Conservation (phyloP, 2,329 filamentous ascomycete genomes). For the Thielaviopsis euricoi region DNA sequence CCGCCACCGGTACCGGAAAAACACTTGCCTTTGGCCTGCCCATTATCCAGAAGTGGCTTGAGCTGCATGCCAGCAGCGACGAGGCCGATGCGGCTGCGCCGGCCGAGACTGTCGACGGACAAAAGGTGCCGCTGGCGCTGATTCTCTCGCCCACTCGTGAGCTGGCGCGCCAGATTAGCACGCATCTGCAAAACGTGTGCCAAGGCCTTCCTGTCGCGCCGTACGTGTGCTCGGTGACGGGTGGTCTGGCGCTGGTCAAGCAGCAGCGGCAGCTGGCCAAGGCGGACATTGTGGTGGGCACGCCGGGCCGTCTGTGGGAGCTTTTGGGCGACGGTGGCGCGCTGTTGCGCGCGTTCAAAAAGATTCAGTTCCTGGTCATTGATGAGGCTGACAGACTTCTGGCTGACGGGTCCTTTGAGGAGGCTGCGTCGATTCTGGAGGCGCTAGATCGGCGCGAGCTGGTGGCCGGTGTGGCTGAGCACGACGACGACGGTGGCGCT, state of each 20-base stretch:
- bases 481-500: constrained; percentile 32
- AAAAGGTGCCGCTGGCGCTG: constrained; percentile 49
- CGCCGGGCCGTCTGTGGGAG: constrained; percentile 88
- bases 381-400: constrained; percentile 89
- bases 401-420: constrained; percentile 88
- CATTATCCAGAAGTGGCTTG: constrained; percentile 69
- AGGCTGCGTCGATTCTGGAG: constrained; percentile 73
- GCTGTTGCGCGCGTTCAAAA: constrained; percentile 52
- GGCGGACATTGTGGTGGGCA: constrained; percentile 86
- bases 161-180: constrained; percentile 76
- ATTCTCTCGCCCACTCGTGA: constrained; percentile 87
- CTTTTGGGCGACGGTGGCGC: constrained; percentile 62
- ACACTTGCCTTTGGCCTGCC: constrained; percentile 90
- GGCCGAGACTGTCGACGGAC: constrained; percentile 15
- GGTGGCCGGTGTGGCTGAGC: constrained; percentile 30
- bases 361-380: constrained; percentile 68
- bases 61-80: constrained; percentile 19
- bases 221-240: constrained; percentile 76
- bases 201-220: constrained; percentile 41
- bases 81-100: constrained; percentile 15
- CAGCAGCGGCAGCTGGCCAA: constrained; percentile 70
- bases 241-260: constrained; percentile 86
- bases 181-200: constrained; percentile 66
- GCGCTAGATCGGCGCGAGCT: constrained; percentile 54
- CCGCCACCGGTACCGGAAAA: constrained; percentile 90